A percentile compares a stretch with the other conserved stretches of the same genome.
These are phyloP conservation scores for Botrytis porri DNA, from an alignment of 2,329 filamentous ascomycete genomes.

Conservation along the genomic window DNA sequence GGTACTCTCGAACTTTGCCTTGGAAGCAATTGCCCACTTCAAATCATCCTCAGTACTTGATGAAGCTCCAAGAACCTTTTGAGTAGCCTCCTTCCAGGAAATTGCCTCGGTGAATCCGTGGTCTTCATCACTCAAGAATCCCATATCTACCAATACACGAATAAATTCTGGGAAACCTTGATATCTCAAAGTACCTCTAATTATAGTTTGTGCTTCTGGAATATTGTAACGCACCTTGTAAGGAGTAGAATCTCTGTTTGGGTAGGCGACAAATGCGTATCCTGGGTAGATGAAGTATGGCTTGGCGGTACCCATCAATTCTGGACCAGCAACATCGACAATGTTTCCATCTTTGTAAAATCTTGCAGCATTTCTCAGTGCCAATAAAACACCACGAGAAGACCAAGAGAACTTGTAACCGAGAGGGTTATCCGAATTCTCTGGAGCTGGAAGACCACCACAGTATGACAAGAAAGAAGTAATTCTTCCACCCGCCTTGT, in stretches of 20 bases:
- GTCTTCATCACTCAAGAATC: constrained; percentile 75
- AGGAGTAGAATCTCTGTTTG: constrained; percentile 83
- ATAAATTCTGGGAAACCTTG: constrained; percentile 89
- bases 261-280: constrained; percentile 87
- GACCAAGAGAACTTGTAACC: constrained; percentile 82
- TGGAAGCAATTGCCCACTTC: constrained; percentile 67
- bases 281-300: constrained; percentile 82
- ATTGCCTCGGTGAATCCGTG: constrained; percentile 62
- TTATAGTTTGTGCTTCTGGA: constrained; percentile 83
- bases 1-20: constrained; percentile 66
- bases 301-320: constrained; percentile 84
- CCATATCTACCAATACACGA: constrained; percentile 81
- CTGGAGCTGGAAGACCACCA: constrained; percentile 69
- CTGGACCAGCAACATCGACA: constrained; percentile 58
- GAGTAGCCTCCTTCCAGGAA: constrained; percentile 81
- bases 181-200: constrained; percentile 81
- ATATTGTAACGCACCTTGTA: constrained; percentile 91
- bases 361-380: constrained; percentile 79
- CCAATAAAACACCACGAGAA: constrained; percentile 76
- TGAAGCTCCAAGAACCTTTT: constrained; percentile 68
- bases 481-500: constrained; percentile 83
- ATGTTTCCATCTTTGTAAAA: constrained; percentile 78
- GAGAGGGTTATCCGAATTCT: constrained; percentile 81
- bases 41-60: constrained; percentile 69
- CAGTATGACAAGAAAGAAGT: constrained; percentile 70